These are phyloP conservation scores for Neckera pumila DNA, from an alignment of 225 moss, liverwort and hornwort genomes.

Conservation along the genomic window DNA sequence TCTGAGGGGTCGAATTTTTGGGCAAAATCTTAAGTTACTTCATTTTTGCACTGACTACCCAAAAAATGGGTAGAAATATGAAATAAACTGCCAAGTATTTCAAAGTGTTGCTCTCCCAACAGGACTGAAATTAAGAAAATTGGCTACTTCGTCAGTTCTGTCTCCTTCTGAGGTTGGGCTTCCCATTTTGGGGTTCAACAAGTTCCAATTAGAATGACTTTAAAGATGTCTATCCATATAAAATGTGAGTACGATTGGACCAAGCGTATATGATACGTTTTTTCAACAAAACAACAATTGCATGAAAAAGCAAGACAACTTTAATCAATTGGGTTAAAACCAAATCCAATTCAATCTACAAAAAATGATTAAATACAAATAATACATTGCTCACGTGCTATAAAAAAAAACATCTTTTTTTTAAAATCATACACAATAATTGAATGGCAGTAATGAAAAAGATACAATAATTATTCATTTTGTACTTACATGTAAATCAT, in stretches of 20 bases:
- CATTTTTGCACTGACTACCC: neutral
- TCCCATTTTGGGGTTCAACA: neutral
- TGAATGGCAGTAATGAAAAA: neutral
- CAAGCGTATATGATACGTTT: neutral
- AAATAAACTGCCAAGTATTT: too few species aligned
- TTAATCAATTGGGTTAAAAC: neutral
- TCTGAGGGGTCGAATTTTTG: neutral
- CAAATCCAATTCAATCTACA: neutral
- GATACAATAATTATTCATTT: neutral
- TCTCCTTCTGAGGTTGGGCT: fast-evolving
- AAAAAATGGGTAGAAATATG: neutral
- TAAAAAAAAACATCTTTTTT: neutral
- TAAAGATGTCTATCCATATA: neutral
- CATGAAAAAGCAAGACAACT: neutral
- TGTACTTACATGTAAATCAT: neutral
- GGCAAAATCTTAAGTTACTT: neutral
- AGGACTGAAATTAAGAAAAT: neutral
- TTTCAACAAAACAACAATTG: neutral
- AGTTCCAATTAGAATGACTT: neutral
- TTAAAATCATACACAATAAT: neutral
- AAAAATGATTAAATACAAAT: neutral
- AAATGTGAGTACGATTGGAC: too few species aligned
- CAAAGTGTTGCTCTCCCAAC: neutral
- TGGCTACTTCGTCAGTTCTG: fast-evolving
- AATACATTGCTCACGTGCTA: neutral